Base-by-base conservation (phyloP, 2,329 filamentous ascomycete species). In the Pseudonectria buxi region DNA sequence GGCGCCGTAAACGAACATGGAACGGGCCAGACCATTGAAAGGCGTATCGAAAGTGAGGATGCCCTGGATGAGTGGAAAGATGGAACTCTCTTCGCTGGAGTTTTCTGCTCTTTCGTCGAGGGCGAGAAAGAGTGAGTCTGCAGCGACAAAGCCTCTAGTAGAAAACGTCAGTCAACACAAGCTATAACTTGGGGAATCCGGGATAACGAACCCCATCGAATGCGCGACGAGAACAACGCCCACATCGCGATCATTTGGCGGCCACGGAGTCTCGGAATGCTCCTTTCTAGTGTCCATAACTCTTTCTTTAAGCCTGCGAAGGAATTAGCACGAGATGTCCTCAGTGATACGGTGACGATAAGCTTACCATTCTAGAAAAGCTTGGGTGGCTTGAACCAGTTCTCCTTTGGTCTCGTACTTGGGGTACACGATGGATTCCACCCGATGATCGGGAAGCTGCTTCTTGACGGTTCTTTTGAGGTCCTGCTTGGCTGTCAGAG, bases 21-120 rank as follows among this genome's bases (percentile, higher is more conserved):
- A 72, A 10, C 73, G 61, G 3, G 73, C 69, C 12, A 77, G 69
- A 6, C 81, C 81, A 38, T 86, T 78, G 59, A 82, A 94, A 0
- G 88, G 88, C 0, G 88, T 94, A 59, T 94, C 87, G 50, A 92
- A 92, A 6, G 86, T 78, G 24, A 94, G 68, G 12, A 94, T 71
- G 32, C 83, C 87, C 51, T 86, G 82, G 40, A 94, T 82, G 35
- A 85, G 75, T 1, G 87, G 87, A 57, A 94, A 94, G 58, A 87
- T 77, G 32, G 79, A 71, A 3, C 49, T 40, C 2, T 48, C 46
- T 7, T 59, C 50, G 2, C 46, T 44, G 16, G 55, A 39, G n/a
- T 57, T 53, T 26, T 46, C 54, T 0, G 73, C 69, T 40, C 78
- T 69, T 46, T 86, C 85, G 40, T 79, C 74, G 28, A 85, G 55